These are phyloP conservation scores for Pouteria campechiana DNA, from an alignment of 179 eudicot species.

Conservation along the genomic window DNA sequence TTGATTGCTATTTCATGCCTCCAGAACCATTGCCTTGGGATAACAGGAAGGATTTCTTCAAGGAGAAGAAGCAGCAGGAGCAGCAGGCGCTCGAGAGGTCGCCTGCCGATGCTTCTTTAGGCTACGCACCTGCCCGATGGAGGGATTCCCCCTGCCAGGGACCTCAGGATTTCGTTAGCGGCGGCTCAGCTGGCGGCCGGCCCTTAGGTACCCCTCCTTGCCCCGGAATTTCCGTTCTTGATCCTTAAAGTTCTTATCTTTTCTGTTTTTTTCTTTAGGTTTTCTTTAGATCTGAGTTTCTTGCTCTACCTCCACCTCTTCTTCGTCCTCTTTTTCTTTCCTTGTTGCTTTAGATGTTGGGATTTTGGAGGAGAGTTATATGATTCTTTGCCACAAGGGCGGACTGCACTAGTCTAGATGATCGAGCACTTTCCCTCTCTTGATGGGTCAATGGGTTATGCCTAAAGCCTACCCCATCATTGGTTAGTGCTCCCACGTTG, in stretches of 20 bases:
- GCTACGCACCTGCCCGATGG: slow-evolving; percentile 25
- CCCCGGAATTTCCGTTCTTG: slow-evolving; percentile 29
- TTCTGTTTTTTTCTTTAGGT: too few species aligned
- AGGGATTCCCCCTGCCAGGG: slow-evolving; percentile 41
- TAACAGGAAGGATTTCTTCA: slow-evolving; percentile 70
- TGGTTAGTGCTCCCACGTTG: too few species aligned
- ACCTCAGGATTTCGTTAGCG: slow-evolving; percentile 9
- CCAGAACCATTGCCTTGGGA: slow-evolving; percentile 86
- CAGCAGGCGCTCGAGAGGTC: slow-evolving; percentile 7
- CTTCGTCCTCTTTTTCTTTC: too few species aligned
- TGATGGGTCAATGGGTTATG: too few species aligned
- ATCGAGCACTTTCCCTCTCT: too few species aligned
- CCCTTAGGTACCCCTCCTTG: slow-evolving; percentile 44
- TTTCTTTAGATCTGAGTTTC: too few species aligned
- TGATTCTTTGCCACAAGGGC: too few species aligned
- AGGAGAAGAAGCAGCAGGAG: slow-evolving; percentile 43
- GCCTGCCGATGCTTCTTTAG: neutral
- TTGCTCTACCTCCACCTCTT: too few species aligned
- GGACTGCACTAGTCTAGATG: too few species aligned
- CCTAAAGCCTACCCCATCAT: too few species aligned
- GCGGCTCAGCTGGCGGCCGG: slow-evolving; percentile 24
- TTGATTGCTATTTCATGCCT: slow-evolving; percentile 54
- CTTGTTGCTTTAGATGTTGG: too few species aligned
- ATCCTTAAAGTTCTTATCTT: neutral
- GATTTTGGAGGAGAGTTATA: too few species aligned